Evolutionary conservation across 306 rosid genomes (phyloP).

Genomic region (Trifolium fragiferum): DNA sequence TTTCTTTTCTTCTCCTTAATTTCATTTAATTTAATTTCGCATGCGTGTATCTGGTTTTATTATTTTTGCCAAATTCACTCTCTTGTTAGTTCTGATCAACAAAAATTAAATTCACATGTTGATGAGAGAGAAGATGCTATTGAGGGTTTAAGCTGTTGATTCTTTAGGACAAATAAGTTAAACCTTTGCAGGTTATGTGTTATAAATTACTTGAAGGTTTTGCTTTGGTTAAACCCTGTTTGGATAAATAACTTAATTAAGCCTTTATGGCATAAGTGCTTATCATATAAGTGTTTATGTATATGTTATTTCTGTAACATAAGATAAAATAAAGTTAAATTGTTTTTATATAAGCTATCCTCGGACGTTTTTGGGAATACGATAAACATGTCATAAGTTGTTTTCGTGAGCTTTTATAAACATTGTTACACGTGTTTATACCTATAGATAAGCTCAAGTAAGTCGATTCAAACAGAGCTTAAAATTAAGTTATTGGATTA

Average conservation of each 20-base stretch:
- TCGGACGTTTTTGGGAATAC: too few species aligned
- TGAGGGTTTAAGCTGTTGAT: slow-evolving; percentile 20
- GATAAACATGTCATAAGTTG: too few species aligned
- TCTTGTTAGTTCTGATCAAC: slow-evolving; percentile 10
- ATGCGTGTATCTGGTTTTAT: neutral
- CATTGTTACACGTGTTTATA: too few species aligned
- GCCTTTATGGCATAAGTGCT: too few species aligned
- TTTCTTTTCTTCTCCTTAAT: neutral
- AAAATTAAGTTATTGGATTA: slow-evolving; percentile 19
- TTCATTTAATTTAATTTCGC: slow-evolving; percentile 1
- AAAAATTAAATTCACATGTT: slow-evolving; percentile 24
- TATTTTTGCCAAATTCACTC: slow-evolving; percentile 23
- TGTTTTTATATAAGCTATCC: too few species aligned
- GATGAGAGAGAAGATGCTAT: slow-evolving; percentile 2
- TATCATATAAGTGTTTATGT: too few species aligned
- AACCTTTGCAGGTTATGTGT: slow-evolving; percentile 22
- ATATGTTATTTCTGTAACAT: too few species aligned
- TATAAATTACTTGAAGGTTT: slow-evolving; percentile 42
- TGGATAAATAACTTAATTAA: too few species aligned
- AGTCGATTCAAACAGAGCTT: neutral
- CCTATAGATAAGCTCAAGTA: too few species aligned
- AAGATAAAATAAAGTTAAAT: too few species aligned
- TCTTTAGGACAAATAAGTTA: slow-evolving; percentile 10
- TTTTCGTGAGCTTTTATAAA: too few species aligned
- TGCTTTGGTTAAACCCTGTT: slow-evolving; percentile 27